Base-by-base conservation (phyloP, 805 yeast species). In the Teunomyces tritomae region DNA sequence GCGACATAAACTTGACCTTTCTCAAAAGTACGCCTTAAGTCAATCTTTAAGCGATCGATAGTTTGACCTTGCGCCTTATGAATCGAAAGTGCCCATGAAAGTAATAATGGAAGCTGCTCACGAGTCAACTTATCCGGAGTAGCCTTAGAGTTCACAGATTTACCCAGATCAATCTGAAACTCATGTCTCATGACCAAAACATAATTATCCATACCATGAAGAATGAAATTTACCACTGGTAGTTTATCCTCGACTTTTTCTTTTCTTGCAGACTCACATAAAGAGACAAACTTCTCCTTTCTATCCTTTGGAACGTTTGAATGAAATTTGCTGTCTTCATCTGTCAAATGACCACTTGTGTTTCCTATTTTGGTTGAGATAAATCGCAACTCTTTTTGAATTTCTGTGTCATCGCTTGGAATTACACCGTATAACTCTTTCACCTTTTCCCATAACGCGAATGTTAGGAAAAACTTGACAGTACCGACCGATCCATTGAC, bases 401-500 rank as follows among this genome's bases (percentile, higher is more conserved):
- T 47, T 47, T 59, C 45, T 8, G 51, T 48, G 43, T 59, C 57
- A 5, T 40, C 16, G 30, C 46, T 35, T 52, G 62, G 51, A 40
- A 49, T 30, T 44, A 51, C 37, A 5, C 59, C 60, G 48, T 64
- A 67, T 8, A 54, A 28, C 28, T 61, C 66, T 8, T 49, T 39
- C 49, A 76, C 52, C 54, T 55, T 46, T 29, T 49, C 29, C 60
- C 60, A 55, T 53, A 62, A 40, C 10, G 48, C 51, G 7, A 45
- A 51, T 2, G 66, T 61, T 43, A 77, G 65, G 53, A 86, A 84
- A 13, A 77, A 82, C 6, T 81, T 55, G 1, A 94, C 85, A 33
- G 76, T 80, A 0, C 99, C 99, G 33, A 92, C 71, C 0, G 97
- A 81, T 2, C 99, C 99, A 67, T 94, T 94, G 35, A 94, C 98